Conservation (phyloP, 1,284 basidiomycete species). For the Coniferiporia sulphurascens region DNA sequence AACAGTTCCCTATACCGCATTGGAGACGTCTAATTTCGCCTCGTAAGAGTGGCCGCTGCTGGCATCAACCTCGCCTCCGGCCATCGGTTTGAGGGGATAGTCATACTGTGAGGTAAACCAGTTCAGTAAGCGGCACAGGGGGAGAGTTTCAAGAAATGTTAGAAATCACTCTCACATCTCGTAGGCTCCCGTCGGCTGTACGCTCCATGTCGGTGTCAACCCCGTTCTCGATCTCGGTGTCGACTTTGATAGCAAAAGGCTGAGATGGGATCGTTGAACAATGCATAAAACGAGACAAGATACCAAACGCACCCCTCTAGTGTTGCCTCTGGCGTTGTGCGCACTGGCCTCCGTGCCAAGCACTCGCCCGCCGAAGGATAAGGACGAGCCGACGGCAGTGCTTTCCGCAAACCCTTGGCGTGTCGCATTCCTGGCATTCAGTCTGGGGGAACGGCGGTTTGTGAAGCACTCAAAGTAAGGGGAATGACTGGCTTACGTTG, state of each 20-base stretch:
- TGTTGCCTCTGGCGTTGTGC: not conserved
- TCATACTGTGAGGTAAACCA: not conserved
- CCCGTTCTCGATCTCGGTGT: not conserved
- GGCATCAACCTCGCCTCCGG: not conserved
- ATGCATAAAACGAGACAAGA: not conserved
- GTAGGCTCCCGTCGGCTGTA: not conserved
- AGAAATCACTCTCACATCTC: not conserved
- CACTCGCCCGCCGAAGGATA: not conserved
- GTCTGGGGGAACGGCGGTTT: not conserved
- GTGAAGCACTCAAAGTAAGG: not conserved
- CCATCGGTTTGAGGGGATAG: not conserved
- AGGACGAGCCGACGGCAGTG: not conserved
- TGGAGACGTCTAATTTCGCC: not conserved
- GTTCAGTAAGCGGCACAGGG: no score
- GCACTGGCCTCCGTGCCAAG: not conserved
- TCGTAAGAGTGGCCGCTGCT: not conserved
- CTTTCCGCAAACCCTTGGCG: not conserved
- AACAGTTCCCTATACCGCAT: not conserved
- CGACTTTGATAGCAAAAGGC: not conserved
- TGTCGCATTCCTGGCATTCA: slow-evolving; percentile 6
- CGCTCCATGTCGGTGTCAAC: not conserved
- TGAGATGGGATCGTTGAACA: not conserved
- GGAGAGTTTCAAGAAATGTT: not conserved
- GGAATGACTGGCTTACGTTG: slow-evolving; percentile 5
- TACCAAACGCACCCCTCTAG: not conserved